These are phyloP conservation scores for Malus orientalis DNA, from an alignment of 306 rosid genomes.

Conservation along the genomic window DNA sequence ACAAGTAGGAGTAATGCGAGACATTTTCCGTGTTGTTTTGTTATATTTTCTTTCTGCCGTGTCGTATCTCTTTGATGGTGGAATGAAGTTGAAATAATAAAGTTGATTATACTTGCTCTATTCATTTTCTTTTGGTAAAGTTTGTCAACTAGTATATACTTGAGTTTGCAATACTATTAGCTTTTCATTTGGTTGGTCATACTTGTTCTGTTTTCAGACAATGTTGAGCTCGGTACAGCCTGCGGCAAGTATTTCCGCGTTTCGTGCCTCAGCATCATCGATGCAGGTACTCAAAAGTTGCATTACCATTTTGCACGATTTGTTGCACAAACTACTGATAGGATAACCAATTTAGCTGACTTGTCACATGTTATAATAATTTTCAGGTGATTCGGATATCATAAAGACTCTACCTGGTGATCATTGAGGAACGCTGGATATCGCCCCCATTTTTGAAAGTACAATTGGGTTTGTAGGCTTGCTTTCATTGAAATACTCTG, in stretches of 20 bases:
- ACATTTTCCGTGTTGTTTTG: neutral
- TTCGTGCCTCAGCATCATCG: conserved; percentile 39
- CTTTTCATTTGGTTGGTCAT: neutral
- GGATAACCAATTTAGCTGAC: neutral
- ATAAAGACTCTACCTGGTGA: conserved; percentile 28
- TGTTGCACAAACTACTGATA: neutral
- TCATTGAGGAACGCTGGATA: conserved; percentile 8
- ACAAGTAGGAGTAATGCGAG: no score
- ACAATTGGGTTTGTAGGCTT: neutral
- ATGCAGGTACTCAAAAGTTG: conserved; percentile 18
- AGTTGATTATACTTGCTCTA: neutral
- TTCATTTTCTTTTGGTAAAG: neutral
- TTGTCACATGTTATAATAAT: neutral
- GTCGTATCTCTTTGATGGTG: neutral
- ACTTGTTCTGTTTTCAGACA: conserved; percentile 17
- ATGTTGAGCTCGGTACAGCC: conserved; percentile 37
- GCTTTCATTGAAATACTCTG: neutral
- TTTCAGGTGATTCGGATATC: neutral
- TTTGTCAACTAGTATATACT: no score
- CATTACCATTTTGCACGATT: neutral
- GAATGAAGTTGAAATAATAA: neutral
- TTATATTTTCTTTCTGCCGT: neutral
- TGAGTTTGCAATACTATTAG: neutral
- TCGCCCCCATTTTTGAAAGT: neutral
- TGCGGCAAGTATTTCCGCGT: conserved; percentile 46